phyloP scores from a whole-genome alignment of 495 filamentous ascomycete genomes.

The Aspergillus steynii region DNA sequence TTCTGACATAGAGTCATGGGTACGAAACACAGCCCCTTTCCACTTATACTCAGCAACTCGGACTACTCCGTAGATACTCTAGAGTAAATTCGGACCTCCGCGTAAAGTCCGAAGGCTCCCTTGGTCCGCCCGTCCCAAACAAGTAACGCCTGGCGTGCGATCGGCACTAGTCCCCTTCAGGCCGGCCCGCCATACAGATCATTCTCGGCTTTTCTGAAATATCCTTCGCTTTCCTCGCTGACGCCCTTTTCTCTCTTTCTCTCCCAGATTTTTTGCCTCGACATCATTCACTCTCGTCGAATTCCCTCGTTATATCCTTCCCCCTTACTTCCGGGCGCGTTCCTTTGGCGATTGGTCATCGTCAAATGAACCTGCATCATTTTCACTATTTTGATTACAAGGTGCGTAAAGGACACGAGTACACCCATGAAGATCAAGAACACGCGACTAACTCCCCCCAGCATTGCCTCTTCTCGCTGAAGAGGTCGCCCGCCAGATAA shows the following conservation, averaged over 20 bases:
- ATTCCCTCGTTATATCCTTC: conserved; percentile 6
- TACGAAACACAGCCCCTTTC: too few relatives aligned
- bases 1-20: too few relatives aligned
- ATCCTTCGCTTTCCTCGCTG: conserved; percentile 17
- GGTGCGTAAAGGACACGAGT: conserved; percentile 31
- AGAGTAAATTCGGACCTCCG: neutral
- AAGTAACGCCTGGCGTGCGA: conserved; percentile 4
- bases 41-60: too few relatives aligned
- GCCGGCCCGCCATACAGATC: conserved; percentile 12
- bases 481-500: conserved; percentile 61
- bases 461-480: conserved; percentile 52
- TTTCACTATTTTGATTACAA: conserved; percentile 46
- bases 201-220: conserved; percentile 19
- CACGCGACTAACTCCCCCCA: conserved; percentile 14
- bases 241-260: neutral
- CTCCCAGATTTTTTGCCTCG: conserved; percentile 5
- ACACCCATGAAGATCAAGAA: too few relatives aligned
- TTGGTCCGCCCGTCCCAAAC: conserved; percentile 2
- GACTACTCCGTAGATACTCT: too few relatives aligned
- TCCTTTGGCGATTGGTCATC: conserved; percentile 56
- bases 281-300: conserved; percentile 4
- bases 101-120: neutral
- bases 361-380: conserved; percentile 68
- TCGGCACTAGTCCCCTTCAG: conserved; percentile 21
- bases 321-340: conserved; percentile 46